These are phyloP conservation scores for Intubia oerlemansii DNA, from an alignment of 2,329 filamentous ascomycete species.

Conservation along the genomic window DNA sequence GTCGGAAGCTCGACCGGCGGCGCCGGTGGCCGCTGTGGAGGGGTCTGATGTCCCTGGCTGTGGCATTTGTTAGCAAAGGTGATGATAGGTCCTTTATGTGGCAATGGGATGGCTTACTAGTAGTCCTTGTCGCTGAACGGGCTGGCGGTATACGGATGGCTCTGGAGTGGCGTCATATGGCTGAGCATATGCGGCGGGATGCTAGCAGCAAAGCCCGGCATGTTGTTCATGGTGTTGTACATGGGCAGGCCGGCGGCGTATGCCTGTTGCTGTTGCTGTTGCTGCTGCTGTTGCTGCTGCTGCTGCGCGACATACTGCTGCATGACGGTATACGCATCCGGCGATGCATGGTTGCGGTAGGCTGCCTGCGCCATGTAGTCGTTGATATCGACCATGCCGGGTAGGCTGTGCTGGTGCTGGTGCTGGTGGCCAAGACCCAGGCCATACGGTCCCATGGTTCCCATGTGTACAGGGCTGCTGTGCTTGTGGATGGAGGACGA, in stretches of 20 bases:
- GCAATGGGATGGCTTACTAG: neutral
- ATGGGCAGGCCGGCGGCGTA: conserved; percentile 1
- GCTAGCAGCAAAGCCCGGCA: too few relatives aligned
- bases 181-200: too few relatives aligned
- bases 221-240: conserved; percentile 3
- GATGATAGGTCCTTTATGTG: neutral
- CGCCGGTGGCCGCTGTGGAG: neutral
- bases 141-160: too few relatives aligned
- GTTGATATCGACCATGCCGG: conserved; percentile 1
- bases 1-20: conserved; percentile 16
- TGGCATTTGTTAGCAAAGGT: neutral
- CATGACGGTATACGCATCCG: neutral
- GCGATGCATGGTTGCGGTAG: conserved; percentile 3
- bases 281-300: neutral
- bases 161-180: conserved; percentile 3
- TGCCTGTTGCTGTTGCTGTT: neutral
- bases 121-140: conserved; percentile 6
- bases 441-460: too few relatives aligned
- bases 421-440: too few relatives aligned
- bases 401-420: too few relatives aligned
- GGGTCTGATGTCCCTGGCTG: too few relatives aligned
- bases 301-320: neutral
- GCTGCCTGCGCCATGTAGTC: conserved; percentile 1
- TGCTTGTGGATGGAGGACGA: too few relatives aligned
- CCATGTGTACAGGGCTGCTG: too few relatives aligned